Percentiles rank a stretch among this genome's conserved stretches.
Evolutionary conservation across 495 filamentous ascomycete genomes (phyloP).

Genomic region (Bombardia bombarda): DNA sequence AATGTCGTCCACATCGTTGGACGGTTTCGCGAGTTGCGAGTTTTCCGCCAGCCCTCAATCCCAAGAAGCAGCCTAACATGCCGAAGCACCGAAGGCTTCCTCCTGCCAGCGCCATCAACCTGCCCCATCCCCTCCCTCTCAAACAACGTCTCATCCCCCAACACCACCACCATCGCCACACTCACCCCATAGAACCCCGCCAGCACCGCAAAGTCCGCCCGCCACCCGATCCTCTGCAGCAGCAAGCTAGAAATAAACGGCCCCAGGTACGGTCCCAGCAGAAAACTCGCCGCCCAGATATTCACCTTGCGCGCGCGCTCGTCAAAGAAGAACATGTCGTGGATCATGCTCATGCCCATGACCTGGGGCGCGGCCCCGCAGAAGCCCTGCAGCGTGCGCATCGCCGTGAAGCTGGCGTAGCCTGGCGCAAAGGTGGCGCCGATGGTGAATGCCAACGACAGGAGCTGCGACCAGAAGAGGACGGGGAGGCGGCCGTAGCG

Average conservation of each 20-base stretch:
- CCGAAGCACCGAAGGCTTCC: neutral
- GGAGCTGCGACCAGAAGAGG: conserved; percentile 45
- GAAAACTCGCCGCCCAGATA: conserved; percentile 51
- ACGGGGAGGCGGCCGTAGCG: conserved; percentile 44
- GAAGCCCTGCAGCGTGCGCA: conserved; percentile 46
- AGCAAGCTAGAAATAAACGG: conserved; percentile 50
- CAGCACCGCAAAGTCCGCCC: conserved; percentile 37
- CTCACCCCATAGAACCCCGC: conserved; percentile 38
- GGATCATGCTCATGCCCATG: conserved; percentile 54
- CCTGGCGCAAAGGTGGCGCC: conserved; percentile 36
- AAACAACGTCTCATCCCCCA: conserved; percentile 44
- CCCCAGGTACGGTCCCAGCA: conserved; percentile 48
- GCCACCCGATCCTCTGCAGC: conserved; percentile 25
- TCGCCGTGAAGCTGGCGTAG: conserved; percentile 40
- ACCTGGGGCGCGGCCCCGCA: conserved; percentile 32
- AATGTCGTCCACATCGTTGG: conserved; percentile 12
- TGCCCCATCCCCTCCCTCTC: conserved; percentile 13
- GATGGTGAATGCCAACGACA: conserved; percentile 39
- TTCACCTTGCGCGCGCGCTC: conserved; percentile 53
- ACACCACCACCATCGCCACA: conserved; percentile 32
- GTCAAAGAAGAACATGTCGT: conserved; percentile 52
- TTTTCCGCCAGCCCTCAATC: conserved; percentile 21
- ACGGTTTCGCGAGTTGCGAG: conserved; percentile 10
- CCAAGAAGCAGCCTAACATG: conserved; percentile 7
- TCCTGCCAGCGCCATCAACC: neutral